Evolutionary conservation across 371 early-diverging fungal genomes (phyloP), one percentile per base, ranked within the genome.

Genomic region (Mortierella polycephala): DNA sequence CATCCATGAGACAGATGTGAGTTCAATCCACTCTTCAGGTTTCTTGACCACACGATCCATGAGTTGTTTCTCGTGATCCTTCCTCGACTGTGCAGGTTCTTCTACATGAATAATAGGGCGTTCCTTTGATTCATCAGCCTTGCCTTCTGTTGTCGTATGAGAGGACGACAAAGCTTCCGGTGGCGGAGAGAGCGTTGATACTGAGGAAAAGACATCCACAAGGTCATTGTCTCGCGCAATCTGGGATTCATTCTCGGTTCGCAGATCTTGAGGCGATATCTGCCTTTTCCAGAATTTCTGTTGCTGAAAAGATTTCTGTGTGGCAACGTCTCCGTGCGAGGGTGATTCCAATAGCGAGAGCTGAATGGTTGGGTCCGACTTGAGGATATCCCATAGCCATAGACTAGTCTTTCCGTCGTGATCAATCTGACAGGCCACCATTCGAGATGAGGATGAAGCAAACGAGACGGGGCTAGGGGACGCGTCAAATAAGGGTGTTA

Each of bases 311-410:
- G 20, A 51, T 6, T 46, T 16, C 52, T 54, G 64, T 44, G 42
- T 41, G 11, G 12, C 52, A 16, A 64, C 9, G 12, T 55, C 60
- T 11, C 45, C 61, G 11, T n/a, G 62, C 7, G 62, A 62, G 16
- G 64, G 61, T 21, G 69, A 23, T n/a, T 51, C 69, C 18, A 56
- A 30, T 4, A 75, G 51, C 7, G 75, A 66, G 4, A 75, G n/a
- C 23, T 58, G 66, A 3, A 62, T 20, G 18, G 45, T 49, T 9
- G 66, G 54, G 10, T 70, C 55, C 6, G 75, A 63, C 18, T 64
- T 61, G 56, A 57, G 39, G 11, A 75, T 55, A 42, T 75, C 63
- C 75, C 75, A 75, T 21, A 75, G 44, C 12, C 40, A 54, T 40
- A 75, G 30, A 14, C 12, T 18, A 13, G 64, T 66, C 37, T 57